These are phyloP conservation scores for Pyracantha coccinea DNA, from an alignment of 331 rosid species.

Conservation along the genomic window DNA sequence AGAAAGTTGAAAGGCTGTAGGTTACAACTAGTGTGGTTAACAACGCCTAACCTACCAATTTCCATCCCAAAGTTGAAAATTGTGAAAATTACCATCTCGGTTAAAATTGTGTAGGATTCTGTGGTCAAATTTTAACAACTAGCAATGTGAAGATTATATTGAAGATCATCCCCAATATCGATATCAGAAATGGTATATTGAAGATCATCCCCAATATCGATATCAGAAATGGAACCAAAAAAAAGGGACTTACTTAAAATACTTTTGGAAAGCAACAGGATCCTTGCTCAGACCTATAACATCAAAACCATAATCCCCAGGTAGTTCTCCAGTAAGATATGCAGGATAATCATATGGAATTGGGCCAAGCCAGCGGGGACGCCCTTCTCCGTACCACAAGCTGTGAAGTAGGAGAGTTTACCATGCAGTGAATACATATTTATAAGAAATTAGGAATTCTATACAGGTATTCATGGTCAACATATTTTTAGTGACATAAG, in stretches of 20 bases:
- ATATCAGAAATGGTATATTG: not conserved
- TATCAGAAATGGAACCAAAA: not conserved
- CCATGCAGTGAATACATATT: not conserved
- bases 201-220: not conserved
- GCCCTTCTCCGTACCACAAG: conserved; percentile 77
- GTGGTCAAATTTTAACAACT: not conserved
- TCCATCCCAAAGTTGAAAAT: not conserved
- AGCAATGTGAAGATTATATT: not conserved
- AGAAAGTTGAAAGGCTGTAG: not conserved
- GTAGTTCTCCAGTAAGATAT: conserved; percentile 75
- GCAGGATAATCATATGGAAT: conserved; percentile 72
- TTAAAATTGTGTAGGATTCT: not conserved
- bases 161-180: not conserved
- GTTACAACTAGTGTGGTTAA: not conserved
- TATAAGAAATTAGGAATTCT: not conserved
- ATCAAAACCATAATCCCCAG: conserved; percentile 95
- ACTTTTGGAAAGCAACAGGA: conserved; percentile 51
- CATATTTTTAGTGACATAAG: too few relatives aligned
- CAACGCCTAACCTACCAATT: not conserved
- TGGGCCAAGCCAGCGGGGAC: conserved; percentile 98
- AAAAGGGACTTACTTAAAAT: conserved; percentile 57
- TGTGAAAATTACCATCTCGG: not conserved
- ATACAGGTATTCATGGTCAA: not conserved
- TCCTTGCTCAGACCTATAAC: conserved; percentile 72
- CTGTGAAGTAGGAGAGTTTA: conserved; percentile 31